Base-by-base conservation (phyloP, 257 asterid genomes). In the Plantago major region DNA sequence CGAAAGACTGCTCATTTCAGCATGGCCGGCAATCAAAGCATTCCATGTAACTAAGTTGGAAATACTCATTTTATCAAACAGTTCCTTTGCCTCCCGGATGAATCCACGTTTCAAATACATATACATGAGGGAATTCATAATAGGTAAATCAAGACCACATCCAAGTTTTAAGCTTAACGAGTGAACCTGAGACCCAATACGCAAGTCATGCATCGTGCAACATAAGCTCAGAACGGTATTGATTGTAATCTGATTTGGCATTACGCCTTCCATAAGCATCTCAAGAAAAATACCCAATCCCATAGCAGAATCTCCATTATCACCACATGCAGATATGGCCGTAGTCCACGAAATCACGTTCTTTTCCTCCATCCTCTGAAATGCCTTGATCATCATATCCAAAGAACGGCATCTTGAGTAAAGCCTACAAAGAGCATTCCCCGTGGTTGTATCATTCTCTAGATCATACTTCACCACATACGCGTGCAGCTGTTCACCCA, bases 291-390 rank as follows among this genome's bases (percentile, higher is more conserved):
- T 30, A 65, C 72, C 76, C 75, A 88, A 55, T 45, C 95, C 98
- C 83, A 65, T 70, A 6, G 75, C 75, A 3, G 97, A 74, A 70
- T 81, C 74, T 53, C 95, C 97, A 30, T 88, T 84, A 51, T 79
- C 90, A 45, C 90, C 93, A 53, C 95, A 88, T 16, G 95, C 94
- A 4, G 95, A 74, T 58, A 91, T 71, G 48, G 57, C 82, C 10
- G 87, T 68, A 17, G 97, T 88, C 96, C 98, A 91, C 7, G 98
- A 91, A 76, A 86, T 86, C 67, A 86, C 90, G 66, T 86, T 76
- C 78, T 88, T 91, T 51, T 79, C 89, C 71, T 69, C 64, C 48
- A 81, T 91, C 67, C 79, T 76, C 42, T 18, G 51, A 69, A 88
- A 88, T 0, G 83, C 89, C 75, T 74, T 82, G 10, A 82, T 63